These are phyloP conservation scores for Coniochaeta sp. DNA, from an alignment of 2,329 filamentous ascomycete genomes.

Conservation along the genomic window DNA sequence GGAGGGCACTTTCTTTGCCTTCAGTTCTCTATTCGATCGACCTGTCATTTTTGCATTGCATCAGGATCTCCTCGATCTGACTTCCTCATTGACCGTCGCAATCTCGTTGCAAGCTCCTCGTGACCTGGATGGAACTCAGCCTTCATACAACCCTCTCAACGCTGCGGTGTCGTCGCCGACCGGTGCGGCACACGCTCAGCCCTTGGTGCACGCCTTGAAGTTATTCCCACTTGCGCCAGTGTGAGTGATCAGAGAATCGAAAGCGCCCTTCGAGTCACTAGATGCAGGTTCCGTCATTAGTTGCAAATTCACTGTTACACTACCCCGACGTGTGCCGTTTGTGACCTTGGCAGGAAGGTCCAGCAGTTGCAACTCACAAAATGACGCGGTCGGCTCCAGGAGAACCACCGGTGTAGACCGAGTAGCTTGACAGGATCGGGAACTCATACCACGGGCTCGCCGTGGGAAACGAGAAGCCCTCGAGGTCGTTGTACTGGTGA, in stretches of 20 bases:
- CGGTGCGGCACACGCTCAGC: no score
- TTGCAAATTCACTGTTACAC: no score
- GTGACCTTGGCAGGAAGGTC: no score
- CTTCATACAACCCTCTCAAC: no score
- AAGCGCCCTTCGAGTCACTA: slow-evolving; percentile 38
- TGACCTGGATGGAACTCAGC: no score
- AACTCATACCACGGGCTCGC: slow-evolving; percentile 34
- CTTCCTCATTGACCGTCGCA: no score
- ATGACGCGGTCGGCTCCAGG: slow-evolving; percentile 58
- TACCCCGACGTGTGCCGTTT: no score
- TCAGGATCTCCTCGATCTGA: no score
- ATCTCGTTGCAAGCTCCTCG: no score
- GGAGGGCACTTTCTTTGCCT: background rate
- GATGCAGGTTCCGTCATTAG: background rate
- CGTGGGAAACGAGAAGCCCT: slow-evolving; percentile 34
- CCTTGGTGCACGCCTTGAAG: slow-evolving; percentile 49
- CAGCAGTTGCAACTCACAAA: slow-evolving; percentile 26
- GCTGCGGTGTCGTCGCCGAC: no score
- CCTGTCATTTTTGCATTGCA: no score
- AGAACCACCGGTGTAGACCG: slow-evolving; percentile 39
- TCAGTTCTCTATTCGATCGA: no score
- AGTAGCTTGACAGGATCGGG: slow-evolving; percentile 28
- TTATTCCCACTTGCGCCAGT: slow-evolving; percentile 55
- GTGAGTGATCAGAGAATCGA: slow-evolving; percentile 57
- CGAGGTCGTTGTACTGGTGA: slow-evolving; percentile 35